Conservation (phyloP, 768 basidiomycete genomes). For the Trametes elegans region DNA sequence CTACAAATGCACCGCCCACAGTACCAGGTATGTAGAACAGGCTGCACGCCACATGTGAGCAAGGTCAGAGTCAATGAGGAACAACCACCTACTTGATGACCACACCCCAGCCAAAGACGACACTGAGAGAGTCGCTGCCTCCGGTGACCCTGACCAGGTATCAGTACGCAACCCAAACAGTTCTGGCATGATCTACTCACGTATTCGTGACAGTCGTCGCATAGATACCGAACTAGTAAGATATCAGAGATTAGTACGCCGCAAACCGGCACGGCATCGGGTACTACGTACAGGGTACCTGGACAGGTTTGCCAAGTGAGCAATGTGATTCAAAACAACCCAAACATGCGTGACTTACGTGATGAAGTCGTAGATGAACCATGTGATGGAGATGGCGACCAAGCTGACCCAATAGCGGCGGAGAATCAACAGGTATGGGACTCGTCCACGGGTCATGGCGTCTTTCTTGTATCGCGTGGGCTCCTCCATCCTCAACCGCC, state of each 20-base stretch:
- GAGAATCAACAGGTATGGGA: constrained; percentile 76
- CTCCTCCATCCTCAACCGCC: constrained; percentile 85
- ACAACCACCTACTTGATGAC: constrained; percentile 67
- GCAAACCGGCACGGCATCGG: background rate
- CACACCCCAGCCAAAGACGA: constrained; percentile 81
- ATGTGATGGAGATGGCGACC: constrained; percentile 70
- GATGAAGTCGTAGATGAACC: constrained; percentile 88
- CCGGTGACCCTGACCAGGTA: constrained; percentile 53
- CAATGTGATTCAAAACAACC: background rate
- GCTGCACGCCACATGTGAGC: constrained; percentile 35
- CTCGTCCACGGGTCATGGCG: constrained; percentile 71
- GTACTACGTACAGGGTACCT: constrained; percentile 7
- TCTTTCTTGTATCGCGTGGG: constrained; percentile 71
- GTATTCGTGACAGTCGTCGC: constrained; percentile 71
- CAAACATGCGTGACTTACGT: constrained; percentile 39
- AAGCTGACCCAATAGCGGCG: constrained; percentile 80
- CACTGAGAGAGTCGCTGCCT: constrained; percentile 44
- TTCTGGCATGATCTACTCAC: constrained; percentile 40
- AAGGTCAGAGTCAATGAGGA: constrained; percentile 28
- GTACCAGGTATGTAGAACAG: constrained; percentile 73
- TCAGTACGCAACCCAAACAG: background rate
- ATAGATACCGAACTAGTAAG: constrained; percentile 70
- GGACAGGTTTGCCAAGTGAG: background rate
- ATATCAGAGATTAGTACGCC: background rate
- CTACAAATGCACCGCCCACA: constrained; percentile 67